A percentile compares a stretch with the other conserved stretches of the same genome.
Conservation (phyloP, 352 stramenopile genomes). For the Saprolegnia diclina region DNA sequence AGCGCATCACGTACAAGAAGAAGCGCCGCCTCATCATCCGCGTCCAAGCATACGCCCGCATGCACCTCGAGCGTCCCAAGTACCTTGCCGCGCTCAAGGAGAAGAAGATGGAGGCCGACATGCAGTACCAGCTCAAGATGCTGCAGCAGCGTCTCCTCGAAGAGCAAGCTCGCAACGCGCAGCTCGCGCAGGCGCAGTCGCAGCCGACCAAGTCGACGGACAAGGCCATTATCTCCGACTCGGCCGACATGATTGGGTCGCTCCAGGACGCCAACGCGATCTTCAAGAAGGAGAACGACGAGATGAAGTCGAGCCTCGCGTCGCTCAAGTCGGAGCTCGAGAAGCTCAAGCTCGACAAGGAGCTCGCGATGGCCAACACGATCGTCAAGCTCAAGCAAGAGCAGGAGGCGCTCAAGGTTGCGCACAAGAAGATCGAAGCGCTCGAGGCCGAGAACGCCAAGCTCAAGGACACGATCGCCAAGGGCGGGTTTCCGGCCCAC, state of each 20-base stretch:
- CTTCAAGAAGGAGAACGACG: slow-evolving; percentile 68
- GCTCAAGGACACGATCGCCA: slow-evolving; percentile 40
- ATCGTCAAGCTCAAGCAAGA: slow-evolving; percentile 72
- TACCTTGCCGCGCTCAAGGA: slow-evolving; percentile 68
- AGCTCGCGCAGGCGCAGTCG: slow-evolving; percentile 42
- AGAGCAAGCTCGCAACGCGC: slow-evolving; percentile 69
- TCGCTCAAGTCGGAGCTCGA: slow-evolving; percentile 62
- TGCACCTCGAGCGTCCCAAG: slow-evolving; percentile 76
- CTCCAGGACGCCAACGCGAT: slow-evolving; percentile 74
- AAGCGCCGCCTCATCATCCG: slow-evolving; percentile 67
- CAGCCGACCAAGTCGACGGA: slow-evolving; percentile 31
- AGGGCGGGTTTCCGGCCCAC: slow-evolving; percentile 27
- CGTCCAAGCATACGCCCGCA: slow-evolving; percentile 70
- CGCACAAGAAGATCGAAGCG: slow-evolving; percentile 65
- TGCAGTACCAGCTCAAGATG: slow-evolving; percentile 76
- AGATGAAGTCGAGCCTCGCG: slow-evolving; percentile 57
- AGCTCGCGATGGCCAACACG: slow-evolving; percentile 60
- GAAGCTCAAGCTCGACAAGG: slow-evolving; percentile 74
- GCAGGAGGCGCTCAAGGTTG: slow-evolving; percentile 61
- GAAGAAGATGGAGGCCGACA: slow-evolving; percentile 78
- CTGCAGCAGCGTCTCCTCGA: slow-evolving; percentile 73
- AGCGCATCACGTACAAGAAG: slow-evolving; percentile 56
- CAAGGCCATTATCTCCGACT: slow-evolving; percentile 68
- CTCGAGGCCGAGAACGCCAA: slow-evolving; percentile 71
- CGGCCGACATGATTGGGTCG: slow-evolving; percentile 78